Percentiles rank a stretch among this genome's conserved stretches.
Evolutionary conservation across 1,284 basidiomycete genomes (phyloP).

Genomic region (Austropuccinia psidii): DNA sequence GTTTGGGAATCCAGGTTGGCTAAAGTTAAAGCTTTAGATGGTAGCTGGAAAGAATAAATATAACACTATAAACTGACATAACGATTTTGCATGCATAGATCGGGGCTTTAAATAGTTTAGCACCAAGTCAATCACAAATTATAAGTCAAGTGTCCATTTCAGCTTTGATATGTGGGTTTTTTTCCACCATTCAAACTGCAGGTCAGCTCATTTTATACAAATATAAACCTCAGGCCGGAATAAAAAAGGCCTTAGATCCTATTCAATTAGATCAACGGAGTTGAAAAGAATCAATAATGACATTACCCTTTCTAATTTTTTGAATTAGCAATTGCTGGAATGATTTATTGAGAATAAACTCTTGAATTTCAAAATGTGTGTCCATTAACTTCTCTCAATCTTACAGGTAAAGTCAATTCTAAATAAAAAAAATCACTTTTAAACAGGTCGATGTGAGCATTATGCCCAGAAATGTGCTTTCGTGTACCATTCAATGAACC

Average conservation of each 20-base stretch:
- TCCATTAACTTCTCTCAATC: no score
- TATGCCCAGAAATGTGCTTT: no score
- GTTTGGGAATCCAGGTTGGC: constrained; percentile 63
- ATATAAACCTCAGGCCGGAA: no score
- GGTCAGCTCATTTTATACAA: constrained; percentile 40
- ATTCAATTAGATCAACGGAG: background rate
- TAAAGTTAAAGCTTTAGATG: background rate
- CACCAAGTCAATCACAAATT: background rate
- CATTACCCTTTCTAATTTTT: background rate
- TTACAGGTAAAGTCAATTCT: no score
- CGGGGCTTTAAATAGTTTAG: constrained; percentile 20
- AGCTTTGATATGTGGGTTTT: constrained; percentile 45
- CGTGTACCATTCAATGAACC: no score
- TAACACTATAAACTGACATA: background rate
- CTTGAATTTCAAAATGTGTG: no score
- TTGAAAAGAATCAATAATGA: background rate
- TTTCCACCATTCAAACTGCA: constrained; percentile 49
- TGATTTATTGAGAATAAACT: no score
- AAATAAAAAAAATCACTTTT: no score
- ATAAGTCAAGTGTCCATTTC: constrained; percentile 32
- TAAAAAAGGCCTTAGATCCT: background rate
- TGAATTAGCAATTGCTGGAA: constrained; percentile 19
- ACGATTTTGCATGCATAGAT: background rate
- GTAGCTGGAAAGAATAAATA: background rate
- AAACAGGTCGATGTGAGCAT: no score